Conservation (phyloP, 345 rosid genomes). For the Euphorbia tirucalli region DNA sequence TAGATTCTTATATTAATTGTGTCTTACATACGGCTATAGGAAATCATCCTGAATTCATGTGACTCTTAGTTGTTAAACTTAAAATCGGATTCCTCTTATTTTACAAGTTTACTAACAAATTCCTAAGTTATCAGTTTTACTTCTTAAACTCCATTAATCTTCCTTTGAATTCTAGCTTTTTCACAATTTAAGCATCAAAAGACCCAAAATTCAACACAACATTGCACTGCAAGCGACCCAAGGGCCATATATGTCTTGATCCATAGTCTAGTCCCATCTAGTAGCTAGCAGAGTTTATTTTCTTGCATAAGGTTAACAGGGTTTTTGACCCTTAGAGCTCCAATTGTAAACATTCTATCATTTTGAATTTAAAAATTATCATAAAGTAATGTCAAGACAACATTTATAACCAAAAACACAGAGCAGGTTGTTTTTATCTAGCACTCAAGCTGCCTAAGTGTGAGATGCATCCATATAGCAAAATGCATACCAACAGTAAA, state of each 20-base stretch:
- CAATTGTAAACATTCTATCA: not conserved
- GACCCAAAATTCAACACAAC: not conserved
- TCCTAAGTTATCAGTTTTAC: not conserved
- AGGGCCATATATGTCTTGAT: not conserved
- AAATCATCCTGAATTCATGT: not conserved
- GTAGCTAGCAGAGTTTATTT: not conserved
- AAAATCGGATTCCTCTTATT: not conserved
- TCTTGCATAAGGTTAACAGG: not conserved
- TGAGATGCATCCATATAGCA: not conserved
- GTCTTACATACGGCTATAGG: not conserved
- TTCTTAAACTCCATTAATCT: not conserved
- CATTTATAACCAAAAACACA: not conserved
- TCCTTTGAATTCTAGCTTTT: not conserved
- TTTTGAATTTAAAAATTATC: not conserved
- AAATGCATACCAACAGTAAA: not conserved
- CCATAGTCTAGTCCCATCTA: not conserved
- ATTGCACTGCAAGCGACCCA: not conserved
- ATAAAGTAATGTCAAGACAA: not conserved
- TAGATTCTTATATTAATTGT: not conserved
- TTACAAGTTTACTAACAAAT: not conserved
- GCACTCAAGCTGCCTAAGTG: not conserved
- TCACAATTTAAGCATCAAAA: not conserved
- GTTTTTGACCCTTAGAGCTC: not conserved
- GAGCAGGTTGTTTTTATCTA: not conserved
- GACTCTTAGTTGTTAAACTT: not conserved